Percentiles rank a stretch among this genome's conserved stretches.
Evolutionary conservation across 2,329 filamentous ascomycete species (phyloP).

Genomic region (Didymella exigua): DNA sequence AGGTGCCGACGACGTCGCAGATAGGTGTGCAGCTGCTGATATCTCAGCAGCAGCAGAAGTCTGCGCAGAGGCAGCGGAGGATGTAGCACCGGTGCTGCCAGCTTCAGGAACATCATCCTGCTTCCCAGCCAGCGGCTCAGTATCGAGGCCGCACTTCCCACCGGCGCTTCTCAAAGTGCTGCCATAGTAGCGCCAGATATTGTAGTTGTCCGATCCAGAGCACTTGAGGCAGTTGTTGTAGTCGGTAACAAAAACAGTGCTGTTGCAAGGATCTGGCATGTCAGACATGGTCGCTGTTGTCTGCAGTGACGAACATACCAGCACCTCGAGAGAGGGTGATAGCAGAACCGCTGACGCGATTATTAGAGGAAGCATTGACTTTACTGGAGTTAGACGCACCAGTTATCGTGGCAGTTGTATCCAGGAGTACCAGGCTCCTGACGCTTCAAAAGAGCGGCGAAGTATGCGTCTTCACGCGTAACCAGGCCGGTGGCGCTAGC

Average conservation of each 20-base stretch:
- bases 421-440: slow-evolving; percentile 53
- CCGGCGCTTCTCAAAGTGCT: slow-evolving; percentile 43
- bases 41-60: slow-evolving; percentile 15
- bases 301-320: background rate
- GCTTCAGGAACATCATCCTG: slow-evolving; percentile 27
- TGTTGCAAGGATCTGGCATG: slow-evolving; percentile 44
- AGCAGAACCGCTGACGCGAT: slow-evolving; percentile 32
- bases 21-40: slow-evolving; percentile 3
- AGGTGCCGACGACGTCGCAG: background rate
- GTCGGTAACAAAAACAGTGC: slow-evolving; percentile 49
- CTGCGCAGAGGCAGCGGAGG: slow-evolving; percentile 12
- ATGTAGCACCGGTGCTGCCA: slow-evolving; percentile 12
- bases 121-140: slow-evolving; percentile 23
- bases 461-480: slow-evolving; percentile 20
- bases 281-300: background rate
- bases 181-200: slow-evolving; percentile 56
- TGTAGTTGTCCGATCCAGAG: slow-evolving; percentile 49
- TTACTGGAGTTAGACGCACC: slow-evolving; percentile 28
- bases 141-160: slow-evolving; percentile 25
- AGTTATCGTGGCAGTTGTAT: slow-evolving; percentile 59
- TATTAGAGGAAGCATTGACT: background rate
- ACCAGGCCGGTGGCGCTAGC: slow-evolving; percentile 16
- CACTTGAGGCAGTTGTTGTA: slow-evolving; percentile 55
- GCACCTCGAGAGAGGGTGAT: slow-evolving; percentile 47
- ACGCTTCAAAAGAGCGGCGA: slow-evolving; percentile 47